phyloP scores from a whole-genome alignment of 2,329 filamentous ascomycete genomes.

The Sclerotinia nivalis region DNA sequence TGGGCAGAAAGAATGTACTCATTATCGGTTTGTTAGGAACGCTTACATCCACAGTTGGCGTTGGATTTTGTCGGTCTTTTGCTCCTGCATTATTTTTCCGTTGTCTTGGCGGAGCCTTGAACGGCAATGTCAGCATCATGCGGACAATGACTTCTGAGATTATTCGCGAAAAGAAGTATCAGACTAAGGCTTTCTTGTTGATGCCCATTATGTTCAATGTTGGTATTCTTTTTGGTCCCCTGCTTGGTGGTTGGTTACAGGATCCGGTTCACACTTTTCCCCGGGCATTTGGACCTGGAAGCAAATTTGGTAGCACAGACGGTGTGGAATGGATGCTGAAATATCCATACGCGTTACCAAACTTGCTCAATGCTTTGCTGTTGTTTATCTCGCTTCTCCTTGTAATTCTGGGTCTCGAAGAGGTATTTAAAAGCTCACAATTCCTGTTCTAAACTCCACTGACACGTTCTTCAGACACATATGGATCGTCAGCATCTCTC shows the following conservation, averaged over 20 bases:
- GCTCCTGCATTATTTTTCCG: constrained; percentile 8
- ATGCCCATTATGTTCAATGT: constrained; percentile 15
- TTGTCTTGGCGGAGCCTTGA: constrained; percentile 5
- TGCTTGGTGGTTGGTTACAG: constrained; percentile 2
- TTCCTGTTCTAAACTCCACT: neutral
- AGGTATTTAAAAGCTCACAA: neutral
- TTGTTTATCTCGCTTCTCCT: neutral
- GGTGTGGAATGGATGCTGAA: neutral
- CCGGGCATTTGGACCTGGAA: neutral
- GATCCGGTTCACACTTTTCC: neutral
- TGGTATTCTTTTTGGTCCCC: neutral
- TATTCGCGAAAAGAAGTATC: constrained; percentile 5
- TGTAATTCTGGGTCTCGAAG: constrained; percentile 1
- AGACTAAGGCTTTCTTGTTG: constrained; percentile 10
- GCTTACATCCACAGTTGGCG: neutral
- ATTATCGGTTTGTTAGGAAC: constrained; percentile 2
- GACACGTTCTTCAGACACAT: neutral
- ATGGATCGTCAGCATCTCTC: constrained; percentile 1
- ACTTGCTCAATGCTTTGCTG: neutral
- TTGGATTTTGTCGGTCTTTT: constrained; percentile 7
- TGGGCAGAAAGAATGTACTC: constrained; percentile 5
- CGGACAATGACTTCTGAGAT: constrained; percentile 10
- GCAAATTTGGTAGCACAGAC: neutral
- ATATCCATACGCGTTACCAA: constrained; percentile 2
- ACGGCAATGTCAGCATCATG: constrained; percentile 8